Conservation (phyloP, 2,329 filamentous ascomycete species). For the Exophiala mesophila region DNA sequence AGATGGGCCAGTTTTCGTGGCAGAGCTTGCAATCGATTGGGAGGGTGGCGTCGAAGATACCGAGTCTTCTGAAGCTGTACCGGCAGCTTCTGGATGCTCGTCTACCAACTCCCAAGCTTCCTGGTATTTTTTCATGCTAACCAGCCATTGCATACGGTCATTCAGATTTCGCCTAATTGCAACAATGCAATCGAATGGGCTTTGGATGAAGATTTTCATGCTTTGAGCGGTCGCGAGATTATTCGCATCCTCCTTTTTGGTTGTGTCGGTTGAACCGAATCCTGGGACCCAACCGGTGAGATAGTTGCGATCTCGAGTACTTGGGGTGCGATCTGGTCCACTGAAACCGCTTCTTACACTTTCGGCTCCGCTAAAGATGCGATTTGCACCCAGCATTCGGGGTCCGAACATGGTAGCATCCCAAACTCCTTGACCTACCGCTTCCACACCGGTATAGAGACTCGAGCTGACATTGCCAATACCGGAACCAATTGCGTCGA, state of each 20-base stretch:
- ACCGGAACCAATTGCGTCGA: constrained; percentile 65
- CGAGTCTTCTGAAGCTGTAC: constrained; percentile 34
- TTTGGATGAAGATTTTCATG: constrained; percentile 87
- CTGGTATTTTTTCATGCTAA: constrained; percentile 74
- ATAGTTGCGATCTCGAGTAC: constrained; percentile 47
- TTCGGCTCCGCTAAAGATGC: constrained; percentile 69
- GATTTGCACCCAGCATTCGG: constrained; percentile 48
- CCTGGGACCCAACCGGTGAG: constrained; percentile 51
- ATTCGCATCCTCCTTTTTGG: constrained; percentile 39
- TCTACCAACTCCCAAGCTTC: constrained; percentile 86
- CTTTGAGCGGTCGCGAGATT: constrained; percentile 52
- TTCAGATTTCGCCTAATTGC: constrained; percentile 79
- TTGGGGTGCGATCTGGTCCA: constrained; percentile 47
- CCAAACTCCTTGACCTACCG: constrained; percentile 71
- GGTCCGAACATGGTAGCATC: constrained; percentile 86
- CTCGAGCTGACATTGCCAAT: constrained; percentile 24
- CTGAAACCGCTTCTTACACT: constrained; percentile 59
- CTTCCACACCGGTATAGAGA: constrained; percentile 36
- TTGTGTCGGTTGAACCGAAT: constrained; percentile 33
- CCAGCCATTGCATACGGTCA: constrained; percentile 80
- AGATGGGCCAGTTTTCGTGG: constrained; percentile 27
- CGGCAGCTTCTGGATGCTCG: constrained; percentile 70
- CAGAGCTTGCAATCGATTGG: constrained; percentile 32
- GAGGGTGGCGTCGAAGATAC: constrained; percentile 37
- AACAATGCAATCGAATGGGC: constrained; percentile 92